These are phyloP conservation scores for Termitomyces sp. DNA, from an alignment of 768 basidiomycete genomes.

Conservation along the genomic window DNA sequence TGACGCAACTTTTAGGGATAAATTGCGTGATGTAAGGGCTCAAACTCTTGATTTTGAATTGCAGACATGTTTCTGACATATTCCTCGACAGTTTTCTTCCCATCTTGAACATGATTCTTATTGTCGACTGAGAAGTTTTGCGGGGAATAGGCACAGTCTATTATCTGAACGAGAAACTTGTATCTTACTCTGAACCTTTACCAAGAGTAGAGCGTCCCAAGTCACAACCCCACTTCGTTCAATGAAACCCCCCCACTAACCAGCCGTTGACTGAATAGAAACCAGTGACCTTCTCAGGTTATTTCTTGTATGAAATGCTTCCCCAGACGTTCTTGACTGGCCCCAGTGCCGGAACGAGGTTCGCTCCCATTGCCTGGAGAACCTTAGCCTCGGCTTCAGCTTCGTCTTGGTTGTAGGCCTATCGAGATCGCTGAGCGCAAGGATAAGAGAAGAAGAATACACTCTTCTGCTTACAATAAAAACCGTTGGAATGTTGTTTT, in stretches of 20 bases:
- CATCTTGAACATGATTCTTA: no score
- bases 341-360: slow-evolving; percentile 21
- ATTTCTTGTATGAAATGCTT: slow-evolving; percentile 23
- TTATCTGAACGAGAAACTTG: no score
- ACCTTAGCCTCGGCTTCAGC: slow-evolving; percentile 24
- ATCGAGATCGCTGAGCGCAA: background rate
- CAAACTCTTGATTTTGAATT: no score
- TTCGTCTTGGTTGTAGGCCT: slow-evolving; percentile 15
- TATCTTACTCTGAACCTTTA: no score
- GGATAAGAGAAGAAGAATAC: background rate
- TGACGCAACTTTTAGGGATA: no score
- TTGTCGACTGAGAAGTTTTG: no score
- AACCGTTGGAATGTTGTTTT: background rate
- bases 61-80: no score
- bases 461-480: background rate
- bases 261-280: slow-evolving; percentile 33
- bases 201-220: no score
- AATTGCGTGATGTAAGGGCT: no score
- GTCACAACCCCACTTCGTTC: background rate
- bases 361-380: slow-evolving; percentile 18
- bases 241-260: slow-evolving; percentile 31
- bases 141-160: no score
- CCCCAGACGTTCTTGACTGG: slow-evolving; percentile 29
- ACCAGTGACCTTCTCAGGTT: slow-evolving; percentile 27
- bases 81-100: no score